Conservation (phyloP, 805 yeast species). For the Wickerhamiella vanderwaltii region DNA sequence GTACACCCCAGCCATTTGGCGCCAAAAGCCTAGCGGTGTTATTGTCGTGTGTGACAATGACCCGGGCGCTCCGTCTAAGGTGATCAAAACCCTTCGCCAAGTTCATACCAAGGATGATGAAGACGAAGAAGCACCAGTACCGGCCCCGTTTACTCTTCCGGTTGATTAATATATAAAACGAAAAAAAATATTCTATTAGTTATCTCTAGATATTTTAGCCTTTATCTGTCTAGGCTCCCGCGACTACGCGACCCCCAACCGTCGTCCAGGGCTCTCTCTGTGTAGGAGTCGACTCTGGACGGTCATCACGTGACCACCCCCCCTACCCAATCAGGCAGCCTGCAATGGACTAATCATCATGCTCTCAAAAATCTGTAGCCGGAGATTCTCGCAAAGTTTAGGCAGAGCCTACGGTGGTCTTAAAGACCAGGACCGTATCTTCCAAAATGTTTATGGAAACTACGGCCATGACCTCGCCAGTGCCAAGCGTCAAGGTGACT, state of each 20-base stretch:
- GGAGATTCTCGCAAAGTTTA: constrained; percentile 7
- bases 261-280: no score
- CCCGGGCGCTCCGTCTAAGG: constrained; percentile 37
- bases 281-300: no score
- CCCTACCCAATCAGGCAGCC: constrained; percentile 4
- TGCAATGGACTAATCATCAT: constrained; percentile 9
- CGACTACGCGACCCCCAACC: no score
- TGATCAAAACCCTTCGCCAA: constrained; percentile 77
- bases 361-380: constrained; percentile 9
- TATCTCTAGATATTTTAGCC: no score
- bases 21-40: constrained; percentile 37
- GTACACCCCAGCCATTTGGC: constrained; percentile 54
- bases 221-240: no score
- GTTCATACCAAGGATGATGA: constrained; percentile 71
- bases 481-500: constrained; percentile 73
- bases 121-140: constrained; percentile 40
- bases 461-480: constrained; percentile 66
- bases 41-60: constrained; percentile 24
- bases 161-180: not conserved
- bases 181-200: no score
- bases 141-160: constrained; percentile 30
- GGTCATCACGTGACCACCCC: not conserved
- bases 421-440: constrained; percentile 72
- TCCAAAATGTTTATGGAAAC: constrained; percentile 67
- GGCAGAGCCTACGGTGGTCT: constrained; percentile 48